A percentile compares a stretch with the other conserved stretches of the same genome.
Conservation (phyloP, 2,329 filamentous ascomycete species). For the Thelonectria blattea region DNA sequence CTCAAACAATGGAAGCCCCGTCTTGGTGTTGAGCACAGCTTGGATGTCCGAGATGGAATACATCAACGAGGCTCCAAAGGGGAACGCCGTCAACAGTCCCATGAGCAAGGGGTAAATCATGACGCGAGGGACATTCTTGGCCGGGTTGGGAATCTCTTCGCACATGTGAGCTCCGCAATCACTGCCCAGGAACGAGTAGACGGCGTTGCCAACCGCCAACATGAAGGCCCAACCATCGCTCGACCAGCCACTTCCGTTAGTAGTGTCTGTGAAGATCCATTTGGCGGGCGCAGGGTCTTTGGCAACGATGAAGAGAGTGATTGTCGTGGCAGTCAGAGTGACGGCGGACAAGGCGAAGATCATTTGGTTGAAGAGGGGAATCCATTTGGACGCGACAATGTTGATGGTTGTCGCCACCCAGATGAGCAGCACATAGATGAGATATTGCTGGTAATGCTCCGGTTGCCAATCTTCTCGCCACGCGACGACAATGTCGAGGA, state of each 20-base stretch:
- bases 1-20: constrained; percentile 29
- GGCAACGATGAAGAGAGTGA: constrained; percentile 20
- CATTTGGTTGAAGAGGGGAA: constrained; percentile 27
- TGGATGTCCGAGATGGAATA: constrained; percentile 24
- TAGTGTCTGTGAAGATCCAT: constrained; percentile 25
- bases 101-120: constrained; percentile 31
- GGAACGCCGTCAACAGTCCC: constrained; percentile 31
- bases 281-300: constrained; percentile 13
- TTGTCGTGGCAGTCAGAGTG: constrained; percentile 18
- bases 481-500: constrained; percentile 25
- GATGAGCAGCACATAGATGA: constrained; percentile 69
- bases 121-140: constrained; percentile 31
- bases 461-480: constrained; percentile 57
- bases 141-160: constrained; percentile 34
- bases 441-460: constrained; percentile 69
- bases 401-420: constrained; percentile 66
- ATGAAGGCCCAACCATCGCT: constrained; percentile 28
- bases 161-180: constrained; percentile 34
- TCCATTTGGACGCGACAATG: constrained; percentile 53
- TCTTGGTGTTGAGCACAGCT: constrained; percentile 23
- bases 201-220: constrained; percentile 21
- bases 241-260: constrained; percentile 22
- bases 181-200: constrained; percentile 30
- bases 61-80: constrained; percentile 26
- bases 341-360: constrained; percentile 22